Evolutionary conservation across 495 filamentous ascomycete species (phyloP).

Genomic region (Tetracladium marchalianum): DNA sequence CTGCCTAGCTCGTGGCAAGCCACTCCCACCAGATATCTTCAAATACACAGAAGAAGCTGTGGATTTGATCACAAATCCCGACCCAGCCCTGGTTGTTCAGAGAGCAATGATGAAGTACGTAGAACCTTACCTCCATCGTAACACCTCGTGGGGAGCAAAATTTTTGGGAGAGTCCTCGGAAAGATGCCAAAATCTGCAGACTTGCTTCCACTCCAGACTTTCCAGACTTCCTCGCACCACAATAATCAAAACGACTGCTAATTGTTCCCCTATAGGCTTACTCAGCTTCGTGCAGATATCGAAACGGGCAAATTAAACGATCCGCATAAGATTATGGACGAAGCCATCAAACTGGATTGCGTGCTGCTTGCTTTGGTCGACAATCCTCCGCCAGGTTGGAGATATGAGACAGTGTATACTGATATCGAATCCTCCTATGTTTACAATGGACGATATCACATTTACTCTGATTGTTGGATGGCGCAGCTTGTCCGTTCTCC

Average conservation of each 20-base stretch:
- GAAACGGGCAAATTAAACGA: slow-evolving; percentile 28
- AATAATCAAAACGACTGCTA: slow-evolving; percentile 2
- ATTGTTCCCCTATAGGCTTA: slow-evolving; percentile 9
- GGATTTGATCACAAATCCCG: slow-evolving; percentile 9
- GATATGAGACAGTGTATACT: slow-evolving; percentile 24
- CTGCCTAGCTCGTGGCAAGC: slow-evolving; percentile 25
- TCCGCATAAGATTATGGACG: slow-evolving; percentile 32
- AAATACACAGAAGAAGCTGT: slow-evolving; percentile 26
- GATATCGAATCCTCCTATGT: slow-evolving; percentile 24
- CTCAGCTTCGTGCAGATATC: slow-evolving; percentile 36
- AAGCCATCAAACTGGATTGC: slow-evolving; percentile 38
- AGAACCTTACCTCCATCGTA: no score
- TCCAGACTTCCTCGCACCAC: slow-evolving; percentile 22
- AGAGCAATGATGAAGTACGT: slow-evolving; percentile 24
- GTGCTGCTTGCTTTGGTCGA: slow-evolving; percentile 34
- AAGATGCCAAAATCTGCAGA: no score
- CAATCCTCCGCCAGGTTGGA: slow-evolving; percentile 30
- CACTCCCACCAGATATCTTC: slow-evolving; percentile 26
- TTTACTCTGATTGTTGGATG: slow-evolving; percentile 49
- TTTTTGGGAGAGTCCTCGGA: slow-evolving; percentile 1
- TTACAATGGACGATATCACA: slow-evolving; percentile 49
- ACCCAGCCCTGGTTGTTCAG: slow-evolving; percentile 21
- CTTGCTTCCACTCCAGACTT: no score
- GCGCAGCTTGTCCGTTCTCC: slow-evolving; percentile 27
- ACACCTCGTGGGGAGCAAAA: slow-evolving; percentile 5